A percentile compares a stretch with the other conserved stretches of the same genome.
Evolutionary conservation across 1,139 yeast species (phyloP).

Genomic region (Magnusiomyces starmeri): DNA sequence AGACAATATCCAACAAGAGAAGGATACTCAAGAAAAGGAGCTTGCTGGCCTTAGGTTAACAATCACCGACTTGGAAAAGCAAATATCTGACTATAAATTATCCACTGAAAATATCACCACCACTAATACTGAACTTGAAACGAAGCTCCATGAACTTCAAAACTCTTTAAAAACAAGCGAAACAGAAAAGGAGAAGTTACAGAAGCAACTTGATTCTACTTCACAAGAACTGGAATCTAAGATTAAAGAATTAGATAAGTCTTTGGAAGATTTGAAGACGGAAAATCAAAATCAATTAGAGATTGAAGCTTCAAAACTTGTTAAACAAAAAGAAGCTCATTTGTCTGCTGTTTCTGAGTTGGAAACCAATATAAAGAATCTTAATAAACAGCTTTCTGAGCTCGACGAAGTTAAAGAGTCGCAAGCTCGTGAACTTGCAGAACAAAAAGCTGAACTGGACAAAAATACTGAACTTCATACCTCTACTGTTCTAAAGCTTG

Average conservation of each 20-base stretch:
- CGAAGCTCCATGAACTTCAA: neutral
- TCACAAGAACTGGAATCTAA: conserved; percentile 7
- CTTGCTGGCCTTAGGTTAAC: conserved; percentile 21
- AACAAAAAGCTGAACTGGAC: conserved; percentile 3
- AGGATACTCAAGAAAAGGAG: conserved; percentile 8
- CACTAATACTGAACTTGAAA: neutral
- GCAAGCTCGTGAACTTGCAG: neutral
- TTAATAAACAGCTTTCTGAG: neutral
- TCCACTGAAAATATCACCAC: neutral
- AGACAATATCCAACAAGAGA: conserved; percentile 15
- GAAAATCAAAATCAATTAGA: neutral
- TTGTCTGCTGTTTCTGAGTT: neutral
- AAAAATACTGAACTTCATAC: conserved; percentile 8
- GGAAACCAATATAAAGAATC: conserved; percentile 10
- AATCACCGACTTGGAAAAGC: conserved; percentile 15
- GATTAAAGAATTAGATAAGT: conserved; percentile 1
- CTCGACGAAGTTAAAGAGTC: neutral
- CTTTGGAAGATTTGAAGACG: neutral
- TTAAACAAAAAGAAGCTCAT: neutral
- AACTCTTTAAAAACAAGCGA: neutral
- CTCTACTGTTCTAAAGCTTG: neutral
- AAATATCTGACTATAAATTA: conserved; percentile 11
- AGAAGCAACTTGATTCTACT: conserved; percentile 7
- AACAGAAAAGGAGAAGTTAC: conserved; percentile 5
- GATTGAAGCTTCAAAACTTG: neutral